A percentile compares a stretch with the other conserved stretches of the same genome.
Conservation (phyloP, 1,284 basidiomycete species). For the Athelia psychrophila region DNA sequence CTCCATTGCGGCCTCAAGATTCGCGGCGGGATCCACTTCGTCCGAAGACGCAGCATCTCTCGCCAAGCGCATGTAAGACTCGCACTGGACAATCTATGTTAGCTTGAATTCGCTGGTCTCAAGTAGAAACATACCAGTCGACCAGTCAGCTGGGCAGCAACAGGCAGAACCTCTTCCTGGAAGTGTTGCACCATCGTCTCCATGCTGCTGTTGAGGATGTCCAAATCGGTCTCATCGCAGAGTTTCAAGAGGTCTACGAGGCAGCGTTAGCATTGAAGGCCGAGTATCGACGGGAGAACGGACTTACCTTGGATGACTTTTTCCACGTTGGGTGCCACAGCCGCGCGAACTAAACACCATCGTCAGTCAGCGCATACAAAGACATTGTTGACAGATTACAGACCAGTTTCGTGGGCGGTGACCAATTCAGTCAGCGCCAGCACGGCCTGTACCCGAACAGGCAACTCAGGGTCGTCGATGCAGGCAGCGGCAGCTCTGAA, state of each 20-base stretch:
- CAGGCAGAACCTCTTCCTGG: constrained; percentile 82
- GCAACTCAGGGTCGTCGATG: constrained; percentile 76
- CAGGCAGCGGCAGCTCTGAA: constrained; percentile 60
- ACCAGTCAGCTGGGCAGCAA: constrained; percentile 79
- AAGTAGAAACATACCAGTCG: constrained; percentile 57
- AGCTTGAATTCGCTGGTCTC: constrained; percentile 1
- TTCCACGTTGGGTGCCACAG: constrained; percentile 78
- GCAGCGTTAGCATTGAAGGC: not conserved
- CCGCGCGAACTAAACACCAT: constrained; percentile 52
- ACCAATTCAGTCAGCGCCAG: constrained; percentile 81
- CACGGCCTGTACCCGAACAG: constrained; percentile 84
- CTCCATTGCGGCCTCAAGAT: constrained; percentile 50
- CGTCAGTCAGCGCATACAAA: constrained; percentile 4
- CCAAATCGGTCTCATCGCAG: constrained; percentile 87
- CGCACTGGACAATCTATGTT: constrained; percentile 51
- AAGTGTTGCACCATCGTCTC: constrained; percentile 86
- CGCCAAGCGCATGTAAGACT: constrained; percentile 79
- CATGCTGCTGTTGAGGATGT: constrained; percentile 81
- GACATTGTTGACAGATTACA: constrained; percentile 12
- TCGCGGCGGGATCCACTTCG: constrained; percentile 41
- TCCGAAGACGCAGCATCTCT: constrained; percentile 61
- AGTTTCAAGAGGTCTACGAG: constrained; percentile 76
- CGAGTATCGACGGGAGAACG: not conserved
- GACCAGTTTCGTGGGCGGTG: constrained; percentile 60
- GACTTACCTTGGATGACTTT: constrained; percentile 79